A percentile compares a stretch with the other conserved stretches of the same genome.
Conservation (phyloP, 2,329 filamentous ascomycete genomes). For the Diaporthe aspalathi region DNA sequence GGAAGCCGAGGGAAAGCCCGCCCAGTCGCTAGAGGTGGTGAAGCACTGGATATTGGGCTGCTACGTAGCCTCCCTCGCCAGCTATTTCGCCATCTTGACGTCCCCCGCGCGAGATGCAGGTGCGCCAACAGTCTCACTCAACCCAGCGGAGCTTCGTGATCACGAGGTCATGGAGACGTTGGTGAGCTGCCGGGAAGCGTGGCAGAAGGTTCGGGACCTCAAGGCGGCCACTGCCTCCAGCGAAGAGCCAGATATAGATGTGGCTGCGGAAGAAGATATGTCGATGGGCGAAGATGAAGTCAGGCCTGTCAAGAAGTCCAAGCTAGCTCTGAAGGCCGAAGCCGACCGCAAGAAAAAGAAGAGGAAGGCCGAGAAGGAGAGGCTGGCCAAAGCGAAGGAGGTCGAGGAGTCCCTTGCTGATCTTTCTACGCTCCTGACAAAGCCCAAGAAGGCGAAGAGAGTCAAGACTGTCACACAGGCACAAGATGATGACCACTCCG, state of each 20-base stretch:
- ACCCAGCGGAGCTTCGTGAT: conserved; percentile 84
- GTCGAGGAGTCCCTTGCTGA: conserved; percentile 79
- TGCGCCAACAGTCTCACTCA: conserved; percentile 68
- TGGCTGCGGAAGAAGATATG: conserved; percentile 46
- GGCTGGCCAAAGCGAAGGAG: conserved; percentile 60
- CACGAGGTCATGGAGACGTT: conserved; percentile 92
- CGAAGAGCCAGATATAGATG: conserved; percentile 43
- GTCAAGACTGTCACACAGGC: conserved; percentile 45
- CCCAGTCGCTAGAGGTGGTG: conserved; percentile 69
- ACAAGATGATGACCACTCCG: conserved; percentile 75
- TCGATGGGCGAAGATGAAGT: conserved; percentile 45
- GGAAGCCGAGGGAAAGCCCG: conserved; percentile 63
- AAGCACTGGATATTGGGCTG: conserved; percentile 86
- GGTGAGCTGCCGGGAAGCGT: conserved; percentile 82
- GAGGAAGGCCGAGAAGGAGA: conserved; percentile 52
- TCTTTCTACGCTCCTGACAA: conserved; percentile 71
- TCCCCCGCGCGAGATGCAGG: conserved; percentile 75
- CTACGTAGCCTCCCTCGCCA: conserved; percentile 86
- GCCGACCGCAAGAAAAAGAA: conserved; percentile 49
- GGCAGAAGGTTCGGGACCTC: conserved; percentile 79
- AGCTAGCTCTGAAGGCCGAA: conserved; percentile 41
- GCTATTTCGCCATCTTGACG: conserved; percentile 95
- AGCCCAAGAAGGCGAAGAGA: conserved; percentile 57
- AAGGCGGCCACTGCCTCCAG: conserved; percentile 55
- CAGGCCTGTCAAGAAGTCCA: conserved; percentile 49